A percentile compares a stretch with the other conserved stretches of the same genome.
Conservation (phyloP, 208 protist genomes). For the Polymyxa betae region DNA sequence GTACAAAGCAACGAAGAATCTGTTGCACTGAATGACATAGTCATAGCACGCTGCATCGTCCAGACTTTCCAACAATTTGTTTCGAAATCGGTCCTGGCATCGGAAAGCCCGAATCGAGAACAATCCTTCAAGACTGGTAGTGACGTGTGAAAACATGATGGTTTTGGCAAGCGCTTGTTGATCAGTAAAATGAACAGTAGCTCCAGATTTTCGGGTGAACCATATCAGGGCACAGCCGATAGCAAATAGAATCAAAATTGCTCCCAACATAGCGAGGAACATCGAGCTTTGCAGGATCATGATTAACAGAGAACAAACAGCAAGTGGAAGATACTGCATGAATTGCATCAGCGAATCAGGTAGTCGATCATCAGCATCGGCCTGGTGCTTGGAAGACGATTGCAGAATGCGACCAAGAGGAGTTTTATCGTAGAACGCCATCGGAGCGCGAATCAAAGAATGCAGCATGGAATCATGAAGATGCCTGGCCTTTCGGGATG, state of each 20-base stretch:
- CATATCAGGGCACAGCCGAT: neutral
- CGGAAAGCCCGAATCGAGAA: constrained; percentile 5
- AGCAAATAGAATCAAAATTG: neutral
- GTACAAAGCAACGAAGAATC: constrained; percentile 46
- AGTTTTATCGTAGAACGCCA: constrained; percentile 57
- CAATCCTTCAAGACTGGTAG: constrained; percentile 27
- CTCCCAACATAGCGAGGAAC: neutral
- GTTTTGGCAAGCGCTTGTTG: neutral
- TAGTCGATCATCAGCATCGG: constrained; percentile 35
- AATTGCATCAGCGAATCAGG: constrained; percentile 1
- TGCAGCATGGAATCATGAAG: neutral
- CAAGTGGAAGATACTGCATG: neutral
- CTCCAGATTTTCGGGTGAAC: neutral
- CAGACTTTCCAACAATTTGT: neutral
- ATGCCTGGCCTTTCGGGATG: neutral
- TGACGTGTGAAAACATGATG: neutral
- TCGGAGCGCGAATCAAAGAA: constrained; percentile 12
- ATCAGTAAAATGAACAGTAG: neutral
- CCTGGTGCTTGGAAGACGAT: constrained; percentile 7
- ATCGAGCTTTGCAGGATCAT: neutral
- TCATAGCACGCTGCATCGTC: neutral
- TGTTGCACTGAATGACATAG: neutral
- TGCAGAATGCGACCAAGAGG: constrained; percentile 34
- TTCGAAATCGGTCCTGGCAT: neutral
- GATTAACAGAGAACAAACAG: neutral